Base-by-base conservation (phyloP, 2,329 filamentous ascomycete genomes). In the Parafenestella ontariensis region DNA sequence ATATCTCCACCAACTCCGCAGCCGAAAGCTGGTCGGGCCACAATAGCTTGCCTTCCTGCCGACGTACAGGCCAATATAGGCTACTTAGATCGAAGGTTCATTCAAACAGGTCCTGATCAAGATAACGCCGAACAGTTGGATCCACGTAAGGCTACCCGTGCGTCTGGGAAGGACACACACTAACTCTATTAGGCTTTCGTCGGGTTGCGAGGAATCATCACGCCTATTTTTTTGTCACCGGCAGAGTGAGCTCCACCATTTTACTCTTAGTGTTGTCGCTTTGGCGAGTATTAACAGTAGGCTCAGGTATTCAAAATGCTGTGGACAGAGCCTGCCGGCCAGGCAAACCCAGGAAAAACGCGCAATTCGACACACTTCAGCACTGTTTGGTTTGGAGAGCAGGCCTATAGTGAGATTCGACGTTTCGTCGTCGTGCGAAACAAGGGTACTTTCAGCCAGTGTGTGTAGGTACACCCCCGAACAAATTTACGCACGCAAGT, bases 341-440 rank as follows among this genome's bases (percentile, higher is more conserved):
- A 54, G 13, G 34, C 18, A 1, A 47, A 46, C 13, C 51, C 42
- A 26, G 59, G 57, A 1, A 42, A 48, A 33, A 61, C 54, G n/a
- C 41, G 57, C 10, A 56, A 56, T 9, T 59, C 59, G 3, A 65
- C 59, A 11, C 61, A 64, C 24, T 62, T 64, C 26, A 64, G 56
- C 34, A 36, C 42, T 0, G 45, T 63, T 6, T 41, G 34, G 15
- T 59, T 31, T 17, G 46, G 46, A 1, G 58, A 66, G 28, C 44
- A 21, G 11, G 63, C 56, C 1, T 66, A 54, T 33, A 58, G 56
- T 5, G 51, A 65, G 11, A 68, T 68, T 7, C 43, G 65, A n/a
- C 53, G 59, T 1, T 68, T 68, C 34, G 50, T 68, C 13, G 63
- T 68, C 1, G 50, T 68, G 3, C 47, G 55, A 3, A 60, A 66